phyloP scores from a whole-genome alignment of 805 yeast species.

The Sugiyamaella marilandica region DNA sequence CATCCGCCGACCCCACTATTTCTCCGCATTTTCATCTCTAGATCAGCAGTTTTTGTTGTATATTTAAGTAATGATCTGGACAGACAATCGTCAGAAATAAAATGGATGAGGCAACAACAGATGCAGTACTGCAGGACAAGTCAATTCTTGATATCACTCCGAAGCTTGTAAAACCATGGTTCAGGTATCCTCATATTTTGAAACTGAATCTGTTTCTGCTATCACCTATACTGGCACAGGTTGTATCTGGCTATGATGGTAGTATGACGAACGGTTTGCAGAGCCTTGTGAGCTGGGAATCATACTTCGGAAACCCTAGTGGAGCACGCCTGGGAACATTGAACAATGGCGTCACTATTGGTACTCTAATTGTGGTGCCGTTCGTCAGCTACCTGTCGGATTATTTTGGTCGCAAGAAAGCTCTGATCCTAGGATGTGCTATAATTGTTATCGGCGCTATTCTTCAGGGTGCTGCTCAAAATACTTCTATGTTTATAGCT shows the following conservation, averaged over 20 bases:
- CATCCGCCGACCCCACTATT: too few species aligned
- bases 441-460: constrained; percentile 57
- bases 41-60: too few species aligned
- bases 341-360: constrained; percentile 35
- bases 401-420: constrained; percentile 55
- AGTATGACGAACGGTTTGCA: constrained; percentile 21
- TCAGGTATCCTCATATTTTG: constrained; percentile 15
- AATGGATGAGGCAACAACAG: constrained; percentile 4
- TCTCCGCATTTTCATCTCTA: too few species aligned
- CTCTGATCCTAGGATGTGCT: constrained; percentile 49
- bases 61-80: too few species aligned
- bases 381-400: constrained; percentile 57
- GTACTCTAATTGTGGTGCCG: constrained; percentile 67
- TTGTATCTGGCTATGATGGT: constrained; percentile 21
- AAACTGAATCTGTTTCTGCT: constrained; percentile 16
- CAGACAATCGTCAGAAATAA: too few species aligned
- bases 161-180: constrained; percentile 18
- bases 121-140: constrained; percentile 6
- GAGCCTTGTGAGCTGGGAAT: constrained; percentile 24
- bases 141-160: constrained; percentile 14
- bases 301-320: constrained; percentile 18
- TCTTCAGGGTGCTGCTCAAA: constrained; percentile 38
- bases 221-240: constrained; percentile 15
- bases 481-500: constrained; percentile 60
- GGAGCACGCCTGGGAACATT: constrained; percentile 20